phyloP scores from a whole-genome alignment of 176 grass and related monocot species.

The Carex kokanica region DNA sequence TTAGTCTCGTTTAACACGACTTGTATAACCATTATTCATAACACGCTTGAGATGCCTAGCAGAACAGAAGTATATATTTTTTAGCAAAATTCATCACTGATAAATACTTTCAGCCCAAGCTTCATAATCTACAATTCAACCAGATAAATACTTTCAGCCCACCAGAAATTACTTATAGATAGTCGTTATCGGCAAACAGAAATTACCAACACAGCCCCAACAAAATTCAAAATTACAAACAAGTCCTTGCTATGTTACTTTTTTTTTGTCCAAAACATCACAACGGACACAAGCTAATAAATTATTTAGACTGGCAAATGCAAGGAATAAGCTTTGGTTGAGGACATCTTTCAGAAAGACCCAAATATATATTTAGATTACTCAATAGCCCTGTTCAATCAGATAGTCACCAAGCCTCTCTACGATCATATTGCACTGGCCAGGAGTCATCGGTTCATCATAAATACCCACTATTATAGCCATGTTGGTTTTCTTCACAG shows the following conservation, averaged over 20 bases:
- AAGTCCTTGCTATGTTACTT: background rate
- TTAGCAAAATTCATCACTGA: background rate
- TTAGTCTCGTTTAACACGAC: background rate
- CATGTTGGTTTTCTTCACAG: constrained; percentile 62
- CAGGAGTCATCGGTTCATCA: constrained; percentile 86
- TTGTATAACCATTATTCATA: constrained; percentile 5
- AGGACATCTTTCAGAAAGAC: constrained; percentile 19
- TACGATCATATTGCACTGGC: constrained; percentile 84
- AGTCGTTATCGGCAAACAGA: background rate
- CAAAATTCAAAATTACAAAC: constrained; percentile 33
- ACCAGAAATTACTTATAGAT: constrained; percentile 19
- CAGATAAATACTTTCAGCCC: background rate
- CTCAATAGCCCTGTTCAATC: constrained; percentile 56
- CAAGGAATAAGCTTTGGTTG: background rate
- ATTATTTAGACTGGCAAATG: constrained; percentile 21
- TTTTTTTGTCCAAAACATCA: constrained; percentile 1
- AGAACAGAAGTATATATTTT: background rate
- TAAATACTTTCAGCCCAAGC: background rate
- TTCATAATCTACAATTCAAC: background rate
- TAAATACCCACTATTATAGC: constrained; percentile 73
- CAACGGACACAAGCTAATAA: constrained; percentile 23
- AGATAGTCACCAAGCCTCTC: constrained; percentile 97
- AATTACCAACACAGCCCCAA: constrained; percentile 9
- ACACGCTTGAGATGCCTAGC: too few relatives aligned
- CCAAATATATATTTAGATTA: constrained; percentile 44